Evolutionary conservation across 768 basidiomycete species (phyloP).

Genomic region (Russula emetica): DNA sequence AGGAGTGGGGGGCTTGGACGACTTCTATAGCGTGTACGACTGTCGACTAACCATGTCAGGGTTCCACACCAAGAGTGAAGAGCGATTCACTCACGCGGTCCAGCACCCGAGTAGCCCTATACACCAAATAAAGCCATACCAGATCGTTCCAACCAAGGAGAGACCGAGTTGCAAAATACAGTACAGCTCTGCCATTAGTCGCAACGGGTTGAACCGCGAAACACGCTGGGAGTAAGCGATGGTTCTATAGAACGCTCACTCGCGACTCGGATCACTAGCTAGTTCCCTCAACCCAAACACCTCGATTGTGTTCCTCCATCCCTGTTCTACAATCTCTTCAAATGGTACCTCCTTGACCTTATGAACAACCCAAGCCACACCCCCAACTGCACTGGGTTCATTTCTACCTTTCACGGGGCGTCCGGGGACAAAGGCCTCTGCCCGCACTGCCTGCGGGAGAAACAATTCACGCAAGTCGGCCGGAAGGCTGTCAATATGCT

Average conservation of each 20-base stretch:
- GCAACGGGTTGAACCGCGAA: background rate
- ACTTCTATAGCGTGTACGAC: slow-evolving; percentile 70
- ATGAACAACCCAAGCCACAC: slow-evolving; percentile 69
- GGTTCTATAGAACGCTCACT: background rate
- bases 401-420: slow-evolving; percentile 72
- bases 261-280: background rate
- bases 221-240: no score
- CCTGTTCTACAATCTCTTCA: slow-evolving; percentile 52
- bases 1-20: slow-evolving; percentile 56
- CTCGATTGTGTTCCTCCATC: slow-evolving; percentile 59
- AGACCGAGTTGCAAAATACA: slow-evolving; percentile 4
- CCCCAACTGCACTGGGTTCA: slow-evolving; percentile 62
- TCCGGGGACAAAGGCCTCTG: slow-evolving; percentile 55
- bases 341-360: slow-evolving; percentile 45
- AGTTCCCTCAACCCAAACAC: slow-evolving; percentile 46
- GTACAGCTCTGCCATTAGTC: background rate
- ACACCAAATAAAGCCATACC: slow-evolving; percentile 44
- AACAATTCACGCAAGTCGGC: slow-evolving; percentile 44
- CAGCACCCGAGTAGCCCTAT: slow-evolving; percentile 32
- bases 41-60: slow-evolving; percentile 33
- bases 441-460: slow-evolving; percentile 48
- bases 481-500: slow-evolving; percentile 47
- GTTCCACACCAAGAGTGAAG: background rate
- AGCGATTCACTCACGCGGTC: slow-evolving; percentile 29
- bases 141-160: slow-evolving; percentile 31